Conservation (phyloP, 2,329 filamentous ascomycete species). For the Cladophialophora psammophila region DNA sequence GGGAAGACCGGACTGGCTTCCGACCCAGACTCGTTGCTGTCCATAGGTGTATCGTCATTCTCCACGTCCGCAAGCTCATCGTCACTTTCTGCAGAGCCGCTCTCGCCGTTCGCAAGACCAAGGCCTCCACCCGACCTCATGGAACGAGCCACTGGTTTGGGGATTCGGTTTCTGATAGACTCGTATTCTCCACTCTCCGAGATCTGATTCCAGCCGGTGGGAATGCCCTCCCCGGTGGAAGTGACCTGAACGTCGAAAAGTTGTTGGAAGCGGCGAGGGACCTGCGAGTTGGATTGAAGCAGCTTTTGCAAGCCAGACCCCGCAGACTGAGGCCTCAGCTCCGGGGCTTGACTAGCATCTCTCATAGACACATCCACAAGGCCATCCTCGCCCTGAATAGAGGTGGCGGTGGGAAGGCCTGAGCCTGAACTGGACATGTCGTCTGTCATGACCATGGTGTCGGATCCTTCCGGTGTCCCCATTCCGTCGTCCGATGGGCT, state of each 20-base stretch:
- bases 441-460: slow-evolving; percentile 70
- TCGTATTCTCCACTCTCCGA: slow-evolving; percentile 37
- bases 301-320: slow-evolving; percentile 45
- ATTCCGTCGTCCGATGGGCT: slow-evolving; percentile 56
- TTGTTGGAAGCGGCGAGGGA: slow-evolving; percentile 70
- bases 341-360: slow-evolving; percentile 58
- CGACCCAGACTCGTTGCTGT: slow-evolving; percentile 35
- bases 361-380: slow-evolving; percentile 90
- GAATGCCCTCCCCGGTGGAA: slow-evolving; percentile 64
- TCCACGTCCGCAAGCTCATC: slow-evolving; percentile 44
- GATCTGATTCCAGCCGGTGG: slow-evolving; percentile 72
- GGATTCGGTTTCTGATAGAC: slow-evolving; percentile 30
- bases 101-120: slow-evolving; percentile 36
- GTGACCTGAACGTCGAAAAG: slow-evolving; percentile 81
- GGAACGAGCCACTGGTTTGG: slow-evolving; percentile 36
- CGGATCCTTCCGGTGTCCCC: slow-evolving; percentile 64
- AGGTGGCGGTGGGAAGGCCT: slow-evolving; percentile 73
- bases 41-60: slow-evolving; percentile 28
- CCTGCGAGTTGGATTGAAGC: slow-evolving; percentile 61
- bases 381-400: slow-evolving; percentile 86
- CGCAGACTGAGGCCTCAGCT: slow-evolving; percentile 26
- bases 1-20: slow-evolving; percentile 29
- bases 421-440: slow-evolving; percentile 71
- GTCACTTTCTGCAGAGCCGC: slow-evolving; percentile 44
- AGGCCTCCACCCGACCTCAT: slow-evolving; percentile 42